These are phyloP conservation scores for Barnettozyma wickerhamii DNA, from an alignment of 805 yeast species.

Conservation along the genomic window DNA sequence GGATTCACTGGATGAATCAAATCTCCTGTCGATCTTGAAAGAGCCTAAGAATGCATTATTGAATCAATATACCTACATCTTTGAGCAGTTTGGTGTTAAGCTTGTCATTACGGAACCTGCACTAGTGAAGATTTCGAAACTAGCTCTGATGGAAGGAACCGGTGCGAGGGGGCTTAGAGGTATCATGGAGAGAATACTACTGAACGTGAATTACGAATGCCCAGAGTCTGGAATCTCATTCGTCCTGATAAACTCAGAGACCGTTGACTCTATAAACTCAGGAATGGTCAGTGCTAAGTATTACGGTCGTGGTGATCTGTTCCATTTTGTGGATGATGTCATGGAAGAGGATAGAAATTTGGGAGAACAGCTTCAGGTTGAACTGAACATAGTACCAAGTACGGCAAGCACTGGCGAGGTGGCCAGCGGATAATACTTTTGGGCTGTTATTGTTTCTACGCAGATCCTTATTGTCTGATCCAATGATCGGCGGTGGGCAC, in stretches of 20 bases:
- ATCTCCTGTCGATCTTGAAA: constrained; percentile 44
- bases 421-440: constrained; percentile 1
- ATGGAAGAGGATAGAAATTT: constrained; percentile 37
- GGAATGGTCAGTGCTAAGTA: constrained; percentile 37
- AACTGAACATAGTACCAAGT: constrained; percentile 17
- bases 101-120: constrained; percentile 47
- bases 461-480: too few relatives aligned
- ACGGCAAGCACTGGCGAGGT: not conserved
- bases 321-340: constrained; percentile 37
- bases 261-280: constrained; percentile 36
- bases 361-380: constrained; percentile 30
- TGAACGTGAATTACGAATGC: constrained; percentile 52
- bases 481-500: too few relatives aligned
- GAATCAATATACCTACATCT: constrained; percentile 49
- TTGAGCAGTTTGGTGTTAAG: constrained; percentile 47
- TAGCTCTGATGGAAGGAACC: constrained; percentile 49
- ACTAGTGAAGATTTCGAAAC: constrained; percentile 40
- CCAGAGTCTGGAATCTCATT: constrained; percentile 52
- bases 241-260: constrained; percentile 43
- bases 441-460: too few relatives aligned
- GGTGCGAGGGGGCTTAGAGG: constrained; percentile 60
- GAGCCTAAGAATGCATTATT: constrained; percentile 55
- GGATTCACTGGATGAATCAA: constrained; percentile 39
- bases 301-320: constrained; percentile 41
- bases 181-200: constrained; percentile 46